Conservation (phyloP, 805 yeast genomes). For the Lachancea dasiensis region DNA sequence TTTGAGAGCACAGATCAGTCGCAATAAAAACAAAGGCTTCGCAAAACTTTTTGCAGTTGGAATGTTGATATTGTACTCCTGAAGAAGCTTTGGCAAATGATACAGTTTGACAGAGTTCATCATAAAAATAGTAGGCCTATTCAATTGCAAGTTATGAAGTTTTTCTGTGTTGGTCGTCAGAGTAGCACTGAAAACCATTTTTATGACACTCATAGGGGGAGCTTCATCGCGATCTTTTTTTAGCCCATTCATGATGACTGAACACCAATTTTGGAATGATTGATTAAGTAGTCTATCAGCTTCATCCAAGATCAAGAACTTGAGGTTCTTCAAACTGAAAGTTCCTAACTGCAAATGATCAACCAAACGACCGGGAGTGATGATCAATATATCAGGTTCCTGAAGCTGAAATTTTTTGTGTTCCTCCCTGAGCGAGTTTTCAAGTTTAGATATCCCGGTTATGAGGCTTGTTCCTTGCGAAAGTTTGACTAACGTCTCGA, state of each 20-base stretch:
- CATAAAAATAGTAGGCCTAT: conserved; percentile 59
- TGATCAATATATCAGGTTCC: conserved; percentile 60
- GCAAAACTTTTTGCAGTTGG: conserved; percentile 38
- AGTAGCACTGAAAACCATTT: conserved; percentile 87
- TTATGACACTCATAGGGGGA: conserved; percentile 40
- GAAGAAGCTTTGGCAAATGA: conserved; percentile 50
- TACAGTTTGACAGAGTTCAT: conserved; percentile 65
- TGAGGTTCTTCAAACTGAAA: conserved; percentile 46
- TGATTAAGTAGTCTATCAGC: conserved; percentile 82
- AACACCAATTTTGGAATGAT: conserved; percentile 89
- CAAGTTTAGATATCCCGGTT: conserved; percentile 49
- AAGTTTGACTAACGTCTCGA: conserved; percentile 51
- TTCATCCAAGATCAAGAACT: conserved; percentile 69
- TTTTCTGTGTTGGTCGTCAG: conserved; percentile 90
- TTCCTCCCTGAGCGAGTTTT: conserved; percentile 60
- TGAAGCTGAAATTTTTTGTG: conserved; percentile 39
- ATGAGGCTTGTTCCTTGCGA: conserved; percentile 59
- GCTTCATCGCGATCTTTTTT: conserved; percentile 32
- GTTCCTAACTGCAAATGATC: conserved; percentile 50
- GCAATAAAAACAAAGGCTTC: conserved; percentile 72
- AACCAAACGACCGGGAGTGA: conserved; percentile 80
- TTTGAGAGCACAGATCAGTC: conserved; percentile 40
- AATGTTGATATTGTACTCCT: conserved; percentile 37
- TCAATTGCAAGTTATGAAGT: conserved; percentile 62
- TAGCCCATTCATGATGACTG: conserved; percentile 39